Base-by-base conservation (phyloP, 208 protist genomes). In the Spongospora subterranea region DNA sequence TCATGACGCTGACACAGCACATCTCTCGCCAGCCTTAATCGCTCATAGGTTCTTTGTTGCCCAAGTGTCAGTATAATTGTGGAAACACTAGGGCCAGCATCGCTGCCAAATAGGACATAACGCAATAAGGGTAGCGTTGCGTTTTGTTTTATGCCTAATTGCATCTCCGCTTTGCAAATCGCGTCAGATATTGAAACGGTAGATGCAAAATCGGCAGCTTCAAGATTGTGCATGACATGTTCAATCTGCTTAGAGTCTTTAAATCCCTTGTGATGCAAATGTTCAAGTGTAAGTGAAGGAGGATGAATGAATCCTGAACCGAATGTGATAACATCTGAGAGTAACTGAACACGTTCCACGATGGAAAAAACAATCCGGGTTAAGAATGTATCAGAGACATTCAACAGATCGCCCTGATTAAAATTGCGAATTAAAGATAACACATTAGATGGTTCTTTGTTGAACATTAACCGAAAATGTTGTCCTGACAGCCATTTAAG, bases 401-500 rank as follows among this genome's bases (percentile, higher is more conserved):
- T 6, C 13, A 20, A n/a, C 6, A 43, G 17, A 13, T 82, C 40
- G 35, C 35, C 13, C 11, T 6, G 71, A 43, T 6, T 40, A 82
- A 20, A 43, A n/a, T 6, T n/a, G 17, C 40, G 35, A 35, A 82
- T 13, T 35, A 43, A 20, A n/a, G 6, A 40, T 6, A 45, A 6
- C 6, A 82, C 40, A n/a, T 6, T 20, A 45, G 6, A 6, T 6
- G 71, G 71, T 20, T 82, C n/a, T 6, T 35, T 6, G 17, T 6
- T 13, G 35, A 82, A 43, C n/a, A 20, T 17, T 82, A 13, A 20
- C n/a, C 71, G 71, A n/a, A 82, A 82, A 82, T 82, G 71, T 17
- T 45, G n/a, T 13, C 71, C 71, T 40, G 71, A 82, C n/a, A 82
- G 71, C 35, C 40, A 43, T 43, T 82, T 35, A 6, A 82, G 71